A percentile compares a stretch with the other conserved stretches of the same genome.
phyloP scores from a whole-genome alignment of 257 asterid genomes.

The Cruciata laevipes region DNA sequence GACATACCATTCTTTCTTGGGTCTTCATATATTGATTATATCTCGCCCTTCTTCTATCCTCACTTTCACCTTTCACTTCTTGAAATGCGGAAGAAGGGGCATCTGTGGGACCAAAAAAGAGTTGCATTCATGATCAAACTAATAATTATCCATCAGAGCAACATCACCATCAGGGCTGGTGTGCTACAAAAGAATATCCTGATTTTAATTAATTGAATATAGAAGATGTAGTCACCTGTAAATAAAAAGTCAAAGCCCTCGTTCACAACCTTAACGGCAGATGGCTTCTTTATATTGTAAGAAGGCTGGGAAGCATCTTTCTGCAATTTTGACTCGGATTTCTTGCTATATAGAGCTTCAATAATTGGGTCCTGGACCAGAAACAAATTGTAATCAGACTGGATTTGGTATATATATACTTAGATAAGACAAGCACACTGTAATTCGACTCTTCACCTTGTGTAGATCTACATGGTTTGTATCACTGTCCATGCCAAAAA shows the following conservation, averaged over 20 bases:
- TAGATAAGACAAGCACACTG: slow-evolving; percentile 9
- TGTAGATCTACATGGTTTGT: slow-evolving; percentile 22
- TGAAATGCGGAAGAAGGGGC: slow-evolving; percentile 55
- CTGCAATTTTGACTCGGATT: slow-evolving; percentile 36
- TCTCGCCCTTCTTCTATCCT: slow-evolving; percentile 76
- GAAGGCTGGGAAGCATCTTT: slow-evolving; percentile 25
- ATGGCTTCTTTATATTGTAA: slow-evolving; percentile 26
- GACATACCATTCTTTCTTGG: slow-evolving; percentile 74
- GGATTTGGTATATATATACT: background rate
- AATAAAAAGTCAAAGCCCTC: slow-evolving; percentile 47
- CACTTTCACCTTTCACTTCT: slow-evolving; percentile 72
- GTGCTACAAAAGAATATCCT: background rate
- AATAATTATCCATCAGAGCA: background rate
- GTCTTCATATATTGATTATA: slow-evolving; percentile 50
- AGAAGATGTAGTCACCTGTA: slow-evolving; percentile 47
- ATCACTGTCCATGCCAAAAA: slow-evolving; percentile 35
- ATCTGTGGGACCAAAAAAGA: slow-evolving; percentile 37
- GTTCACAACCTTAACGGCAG: slow-evolving; percentile 27
- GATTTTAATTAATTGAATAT: background rate
- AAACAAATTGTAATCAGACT: background rate
- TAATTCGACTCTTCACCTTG: slow-evolving; percentile 40
- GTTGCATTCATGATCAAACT: slow-evolving; percentile 2
- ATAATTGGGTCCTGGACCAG: slow-evolving; percentile 47
- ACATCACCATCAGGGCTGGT: background rate
- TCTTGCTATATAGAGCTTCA: slow-evolving; percentile 39